Conservation (phyloP, 2,329 filamentous ascomycete genomes). For the Phaeosphaeriaceae sp. region DNA sequence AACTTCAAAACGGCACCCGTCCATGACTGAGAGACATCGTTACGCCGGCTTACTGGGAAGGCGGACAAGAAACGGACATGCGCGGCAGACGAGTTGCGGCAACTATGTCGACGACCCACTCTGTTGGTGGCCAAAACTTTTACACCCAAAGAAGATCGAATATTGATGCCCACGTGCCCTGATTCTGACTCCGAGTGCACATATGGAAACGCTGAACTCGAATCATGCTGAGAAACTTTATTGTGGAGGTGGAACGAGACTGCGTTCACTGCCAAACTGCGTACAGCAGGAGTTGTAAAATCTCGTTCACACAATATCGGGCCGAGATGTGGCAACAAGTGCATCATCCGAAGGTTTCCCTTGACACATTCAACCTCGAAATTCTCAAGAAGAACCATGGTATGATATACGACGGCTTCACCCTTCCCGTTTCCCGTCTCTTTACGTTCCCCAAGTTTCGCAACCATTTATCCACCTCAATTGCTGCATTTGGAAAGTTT, state of each 20-base stretch:
- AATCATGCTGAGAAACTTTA: no score
- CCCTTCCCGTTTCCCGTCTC: background rate
- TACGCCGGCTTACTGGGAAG: background rate
- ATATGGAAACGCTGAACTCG: no score
- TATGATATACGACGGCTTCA: background rate
- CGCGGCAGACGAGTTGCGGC: background rate
- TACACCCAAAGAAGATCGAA: no score
- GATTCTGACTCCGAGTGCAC: no score
- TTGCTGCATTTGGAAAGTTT: slow-evolving; percentile 5
- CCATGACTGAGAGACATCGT: no score
- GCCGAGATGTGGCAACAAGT: background rate
- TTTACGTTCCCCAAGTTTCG: no score
- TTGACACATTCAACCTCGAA: background rate
- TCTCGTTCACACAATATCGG: background rate
- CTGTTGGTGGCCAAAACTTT: no score
- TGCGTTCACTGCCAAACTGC: background rate
- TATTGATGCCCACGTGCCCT: no score
- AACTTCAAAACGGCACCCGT: background rate
- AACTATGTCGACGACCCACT: background rate
- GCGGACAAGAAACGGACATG: no score
- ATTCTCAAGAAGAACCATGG: background rate
- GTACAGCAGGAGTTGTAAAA: no score
- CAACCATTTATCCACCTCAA: background rate
- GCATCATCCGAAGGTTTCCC: background rate
- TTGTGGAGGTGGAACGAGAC: no score